These are phyloP conservation scores for Talaromyces sp. DNA, from an alignment of 2,329 filamentous ascomycete species.

Conservation along the genomic window DNA sequence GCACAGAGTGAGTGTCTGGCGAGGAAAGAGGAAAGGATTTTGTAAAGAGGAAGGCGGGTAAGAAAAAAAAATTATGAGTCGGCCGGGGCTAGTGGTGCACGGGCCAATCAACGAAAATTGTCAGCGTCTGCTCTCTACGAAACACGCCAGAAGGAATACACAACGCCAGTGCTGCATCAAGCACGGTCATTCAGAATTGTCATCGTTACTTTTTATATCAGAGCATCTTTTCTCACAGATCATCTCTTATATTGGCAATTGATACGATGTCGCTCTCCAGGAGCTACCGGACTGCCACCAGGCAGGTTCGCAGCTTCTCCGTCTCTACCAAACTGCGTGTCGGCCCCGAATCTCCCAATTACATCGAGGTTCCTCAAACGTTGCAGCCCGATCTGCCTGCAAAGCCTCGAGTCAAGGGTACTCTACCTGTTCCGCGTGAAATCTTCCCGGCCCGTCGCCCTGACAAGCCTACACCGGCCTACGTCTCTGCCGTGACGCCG, in stretches of 20 bases:
- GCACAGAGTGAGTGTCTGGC: conserved; percentile 18
- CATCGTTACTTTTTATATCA: too few relatives aligned
- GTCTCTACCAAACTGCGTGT: conserved; percentile 33
- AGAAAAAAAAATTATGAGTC: conserved; percentile 26
- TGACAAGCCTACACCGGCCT: conserved; percentile 58
- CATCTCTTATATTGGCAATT: background rate
- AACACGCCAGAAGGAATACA: background rate
- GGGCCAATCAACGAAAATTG: conserved; percentile 36
- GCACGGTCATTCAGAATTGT: background rate
- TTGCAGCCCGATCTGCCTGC: conserved; percentile 61
- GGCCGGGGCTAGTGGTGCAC: conserved; percentile 33
- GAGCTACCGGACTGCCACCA: conserved; percentile 30
- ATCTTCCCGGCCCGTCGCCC: conserved; percentile 62
- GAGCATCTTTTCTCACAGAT: background rate
- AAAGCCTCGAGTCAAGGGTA: conserved; percentile 60
- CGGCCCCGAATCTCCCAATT: conserved; percentile 76
- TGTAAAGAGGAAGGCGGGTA: conserved; percentile 14
- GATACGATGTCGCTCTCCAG: conserved; percentile 34
- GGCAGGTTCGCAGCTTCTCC: conserved; percentile 38
- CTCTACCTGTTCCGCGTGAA: conserved; percentile 74
- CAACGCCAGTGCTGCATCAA: background rate
- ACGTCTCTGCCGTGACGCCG: conserved; percentile 57
- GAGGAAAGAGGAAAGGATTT: conserved; percentile 22
- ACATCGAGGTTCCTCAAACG: conserved; percentile 73
- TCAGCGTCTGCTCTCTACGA: conserved; percentile 13